Percentiles rank a stretch among this genome's conserved stretches.
Conservation (phyloP, 768 basidiomycete species). For the Suillus fuscotomentosus region DNA sequence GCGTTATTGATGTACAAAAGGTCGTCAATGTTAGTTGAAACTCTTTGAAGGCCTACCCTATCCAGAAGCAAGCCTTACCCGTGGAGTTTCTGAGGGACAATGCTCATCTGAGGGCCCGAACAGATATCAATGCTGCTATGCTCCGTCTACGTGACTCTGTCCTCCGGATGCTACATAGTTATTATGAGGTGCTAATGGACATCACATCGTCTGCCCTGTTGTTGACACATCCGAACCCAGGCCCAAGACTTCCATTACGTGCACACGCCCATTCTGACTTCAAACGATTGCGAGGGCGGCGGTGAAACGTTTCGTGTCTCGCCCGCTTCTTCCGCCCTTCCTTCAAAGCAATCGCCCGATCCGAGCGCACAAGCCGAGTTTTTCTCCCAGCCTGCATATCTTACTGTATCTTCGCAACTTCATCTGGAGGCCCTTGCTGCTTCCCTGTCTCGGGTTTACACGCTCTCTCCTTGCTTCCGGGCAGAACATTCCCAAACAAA, state of each 20-base stretch:
- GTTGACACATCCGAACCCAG: constrained; percentile 38
- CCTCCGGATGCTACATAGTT: constrained; percentile 54
- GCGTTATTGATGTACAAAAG: constrained; percentile 2
- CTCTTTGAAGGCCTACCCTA: constrained; percentile 69
- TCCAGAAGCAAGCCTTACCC: constrained; percentile 85
- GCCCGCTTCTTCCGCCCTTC: constrained; percentile 30
- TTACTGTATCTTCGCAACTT: constrained; percentile 95
- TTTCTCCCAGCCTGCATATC: constrained; percentile 73
- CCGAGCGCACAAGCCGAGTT: constrained; percentile 47
- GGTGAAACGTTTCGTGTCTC: constrained; percentile 86
- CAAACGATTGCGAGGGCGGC: constrained; percentile 93
- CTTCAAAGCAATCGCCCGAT: constrained; percentile 13
- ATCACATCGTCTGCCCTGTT: constrained; percentile 5
- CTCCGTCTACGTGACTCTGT: constrained; percentile 68
- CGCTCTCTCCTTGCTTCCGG: constrained; percentile 90
- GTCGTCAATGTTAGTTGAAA: constrained; percentile 15
- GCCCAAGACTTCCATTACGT: constrained; percentile 73
- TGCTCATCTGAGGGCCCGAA: constrained; percentile 85
- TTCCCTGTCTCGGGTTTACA: constrained; percentile 82
- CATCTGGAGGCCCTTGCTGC: constrained; percentile 88
- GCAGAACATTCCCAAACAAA: constrained; percentile 87
- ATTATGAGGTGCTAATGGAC: constrained; percentile 59
- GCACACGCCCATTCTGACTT: constrained; percentile 87
- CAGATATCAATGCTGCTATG: constrained; percentile 67
- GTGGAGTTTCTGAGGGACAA: constrained; percentile 81